These are phyloP conservation scores for Xylaria cubensis DNA, from an alignment of 495 filamentous ascomycete species.

Conservation along the genomic window DNA sequence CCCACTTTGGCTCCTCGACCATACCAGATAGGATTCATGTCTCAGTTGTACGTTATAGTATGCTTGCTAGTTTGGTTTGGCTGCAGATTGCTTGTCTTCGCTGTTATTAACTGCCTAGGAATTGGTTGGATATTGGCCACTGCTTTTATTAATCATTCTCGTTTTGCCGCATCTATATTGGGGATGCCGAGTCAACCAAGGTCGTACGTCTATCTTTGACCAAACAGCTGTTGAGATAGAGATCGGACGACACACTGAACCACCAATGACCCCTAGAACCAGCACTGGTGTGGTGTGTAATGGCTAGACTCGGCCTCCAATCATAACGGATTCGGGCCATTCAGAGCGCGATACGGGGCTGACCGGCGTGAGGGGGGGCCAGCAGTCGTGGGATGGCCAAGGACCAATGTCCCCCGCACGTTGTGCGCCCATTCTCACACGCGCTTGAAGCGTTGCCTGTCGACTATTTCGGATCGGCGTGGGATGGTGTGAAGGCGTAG, in stretches of 20 bases:
- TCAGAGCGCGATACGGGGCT: neutral
- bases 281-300: constrained; percentile 11
- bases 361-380: constrained; percentile 15
- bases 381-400: constrained; percentile 17
- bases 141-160: neutral
- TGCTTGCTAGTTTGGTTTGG: constrained; percentile 7
- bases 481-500: constrained; percentile 1
- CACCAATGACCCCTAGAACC: neutral
- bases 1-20: neutral
- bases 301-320: neutral
- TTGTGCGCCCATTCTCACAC: neutral
- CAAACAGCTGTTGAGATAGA: constrained; percentile 13
- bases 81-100: neutral
- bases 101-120: neutral
- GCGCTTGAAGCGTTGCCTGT: constrained; percentile 1
- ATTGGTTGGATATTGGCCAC: neutral
- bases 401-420: constrained; percentile 12
- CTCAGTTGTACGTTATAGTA: neutral
- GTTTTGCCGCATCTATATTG: neutral
- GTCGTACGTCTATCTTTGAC: constrained; percentile 11
- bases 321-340: constrained; percentile 5
- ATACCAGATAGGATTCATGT: neutral
- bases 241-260: neutral
- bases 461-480: neutral
- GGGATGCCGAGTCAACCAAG: constrained; percentile 3